Evolutionary conservation across 495 filamentous ascomycete species (phyloP).

Genomic region (Daldinia loculata): DNA sequence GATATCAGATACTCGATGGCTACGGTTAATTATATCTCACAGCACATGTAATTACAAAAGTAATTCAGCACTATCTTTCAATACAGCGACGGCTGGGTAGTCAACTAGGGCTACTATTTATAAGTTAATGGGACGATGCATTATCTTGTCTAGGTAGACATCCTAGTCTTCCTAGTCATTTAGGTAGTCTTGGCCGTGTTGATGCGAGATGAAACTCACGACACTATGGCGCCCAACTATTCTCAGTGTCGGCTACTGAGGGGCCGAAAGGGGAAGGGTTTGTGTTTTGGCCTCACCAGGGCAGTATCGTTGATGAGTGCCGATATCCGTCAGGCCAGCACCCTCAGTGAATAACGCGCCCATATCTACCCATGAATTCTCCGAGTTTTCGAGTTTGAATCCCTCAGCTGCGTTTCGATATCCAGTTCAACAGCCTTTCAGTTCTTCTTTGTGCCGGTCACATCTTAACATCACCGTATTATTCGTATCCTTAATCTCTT

Average conservation of each 20-base stretch:
- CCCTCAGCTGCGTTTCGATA: neutral
- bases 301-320: neutral
- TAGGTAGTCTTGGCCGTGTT: neutral
- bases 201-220: neutral
- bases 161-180: neutral
- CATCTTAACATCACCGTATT: neutral
- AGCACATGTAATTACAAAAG: too few species aligned
- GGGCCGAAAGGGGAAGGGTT: neutral
- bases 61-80: too few species aligned
- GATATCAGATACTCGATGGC: too few species aligned
- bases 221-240: neutral
- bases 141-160: neutral
- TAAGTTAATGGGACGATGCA: too few species aligned
- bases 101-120: too few species aligned
- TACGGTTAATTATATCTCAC: too few species aligned
- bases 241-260: neutral
- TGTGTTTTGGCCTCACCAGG: too few species aligned
- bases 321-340: neutral
- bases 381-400: neutral
- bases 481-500: neutral
- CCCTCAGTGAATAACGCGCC: neutral
- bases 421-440: neutral
- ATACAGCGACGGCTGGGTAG: too few species aligned
- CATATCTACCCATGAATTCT: neutral
- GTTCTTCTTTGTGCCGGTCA: conserved; percentile 2